These are phyloP conservation scores for Starmerella scarabaei DNA, from an alignment of 805 yeast genomes.

Conservation along the genomic window DNA sequence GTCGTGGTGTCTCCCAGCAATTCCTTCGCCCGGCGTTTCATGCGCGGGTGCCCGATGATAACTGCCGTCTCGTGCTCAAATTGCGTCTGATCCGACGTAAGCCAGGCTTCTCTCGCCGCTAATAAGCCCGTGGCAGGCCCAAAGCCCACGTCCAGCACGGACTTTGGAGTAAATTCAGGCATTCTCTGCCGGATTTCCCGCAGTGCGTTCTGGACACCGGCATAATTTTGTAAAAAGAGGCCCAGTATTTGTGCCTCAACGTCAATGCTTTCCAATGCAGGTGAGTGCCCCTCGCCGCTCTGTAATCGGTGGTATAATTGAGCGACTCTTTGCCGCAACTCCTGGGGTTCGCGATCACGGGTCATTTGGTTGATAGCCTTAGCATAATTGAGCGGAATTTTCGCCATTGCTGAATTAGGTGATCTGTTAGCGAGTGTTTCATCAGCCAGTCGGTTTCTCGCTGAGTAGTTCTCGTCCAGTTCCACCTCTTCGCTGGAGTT, in stretches of 20 bases:
- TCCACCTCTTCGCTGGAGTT: too few relatives aligned
- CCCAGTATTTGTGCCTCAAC: conserved; percentile 75
- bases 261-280: conserved; percentile 26
- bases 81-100: conserved; percentile 49
- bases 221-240: conserved; percentile 68
- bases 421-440: conserved; percentile 45
- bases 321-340: conserved; percentile 50
- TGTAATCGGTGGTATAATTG: conserved; percentile 39
- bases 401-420: conserved; percentile 36
- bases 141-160: conserved; percentile 65
- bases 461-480: not conserved
- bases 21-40: conserved; percentile 71
- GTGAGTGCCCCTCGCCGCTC: conserved; percentile 42
- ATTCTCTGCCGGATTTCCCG: conserved; percentile 48
- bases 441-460: conserved; percentile 32
- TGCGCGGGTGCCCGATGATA: conserved; percentile 53
- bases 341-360: conserved; percentile 47
- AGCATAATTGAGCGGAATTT: conserved; percentile 45
- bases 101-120: conserved; percentile 53
- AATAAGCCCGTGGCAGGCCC: conserved; percentile 91
- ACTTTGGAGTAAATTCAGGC: conserved; percentile 44
- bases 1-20: conserved; percentile 43
- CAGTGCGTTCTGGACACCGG: conserved; percentile 51
- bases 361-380: conserved; percentile 53
- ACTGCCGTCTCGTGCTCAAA: conserved; percentile 60